A percentile compares a stretch with the other conserved stretches of the same genome.
Conservation (phyloP, 371 early-diverging fungal species). For the Mycotypha africana region DNA sequence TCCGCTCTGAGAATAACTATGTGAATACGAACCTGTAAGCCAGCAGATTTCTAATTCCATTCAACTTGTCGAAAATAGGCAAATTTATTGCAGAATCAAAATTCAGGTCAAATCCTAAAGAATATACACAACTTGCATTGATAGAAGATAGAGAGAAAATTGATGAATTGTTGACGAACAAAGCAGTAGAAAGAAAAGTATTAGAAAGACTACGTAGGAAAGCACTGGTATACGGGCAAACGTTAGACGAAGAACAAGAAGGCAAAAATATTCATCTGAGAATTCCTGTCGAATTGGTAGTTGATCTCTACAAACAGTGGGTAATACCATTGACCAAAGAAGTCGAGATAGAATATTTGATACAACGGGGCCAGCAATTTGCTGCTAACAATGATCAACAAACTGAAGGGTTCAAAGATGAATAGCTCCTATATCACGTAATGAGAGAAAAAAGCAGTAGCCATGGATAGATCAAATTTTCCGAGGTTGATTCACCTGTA, state of each 20-base stretch:
- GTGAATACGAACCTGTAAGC: too few species aligned
- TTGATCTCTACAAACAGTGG: constrained; percentile 81
- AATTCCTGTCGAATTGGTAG: constrained; percentile 74
- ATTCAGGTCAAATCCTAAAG: constrained; percentile 74
- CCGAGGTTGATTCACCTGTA: too few species aligned
- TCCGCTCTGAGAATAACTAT: too few species aligned
- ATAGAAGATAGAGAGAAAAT: constrained; percentile 72
- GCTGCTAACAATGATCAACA: too few species aligned
- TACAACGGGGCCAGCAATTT: constrained; percentile 62
- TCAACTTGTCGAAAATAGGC: too few species aligned
- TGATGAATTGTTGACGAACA: constrained; percentile 81
- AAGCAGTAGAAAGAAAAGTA: constrained; percentile 75
- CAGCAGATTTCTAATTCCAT: too few species aligned
- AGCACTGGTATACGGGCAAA: constrained; percentile 92
- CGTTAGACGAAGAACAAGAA: constrained; percentile 45
- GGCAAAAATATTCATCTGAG: constrained; percentile 37
- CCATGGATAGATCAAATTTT: too few species aligned
- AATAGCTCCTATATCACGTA: too few species aligned
- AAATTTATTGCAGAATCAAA: constrained; percentile 97
- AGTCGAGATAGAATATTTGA: constrained; percentile 91
- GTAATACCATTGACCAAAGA: constrained; percentile 86
- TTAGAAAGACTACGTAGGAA: constrained; percentile 80
- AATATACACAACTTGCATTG: constrained; percentile 81
- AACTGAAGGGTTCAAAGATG: too few species aligned
- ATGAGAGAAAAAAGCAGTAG: too few species aligned